Base-by-base conservation (phyloP, 2,329 filamentous ascomycete genomes). In the Zymoseptoria ardabiliae region DNA sequence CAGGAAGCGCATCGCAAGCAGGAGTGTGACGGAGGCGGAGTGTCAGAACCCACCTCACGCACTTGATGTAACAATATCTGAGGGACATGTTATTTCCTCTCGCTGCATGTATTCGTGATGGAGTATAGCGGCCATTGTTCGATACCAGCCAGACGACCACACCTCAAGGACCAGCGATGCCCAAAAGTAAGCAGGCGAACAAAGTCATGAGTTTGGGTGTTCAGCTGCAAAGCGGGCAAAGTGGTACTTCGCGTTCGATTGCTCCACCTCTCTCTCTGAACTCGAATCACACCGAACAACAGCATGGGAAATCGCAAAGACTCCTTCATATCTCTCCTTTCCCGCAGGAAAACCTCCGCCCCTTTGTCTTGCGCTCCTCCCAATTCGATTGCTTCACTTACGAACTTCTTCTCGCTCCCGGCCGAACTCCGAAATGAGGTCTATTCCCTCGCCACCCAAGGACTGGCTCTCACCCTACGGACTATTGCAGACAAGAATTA, bases 381-480 rank as follows among this genome's bases (percentile, higher is more conserved):
- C 51, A 53, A 3, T 2, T 17, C n/a, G 19, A 8, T 23, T 4
- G n/a, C 22, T 53, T 20, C 11, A 13, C 8, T 4, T 23, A 62
- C 65, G 22, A 63, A 59, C 17, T 71, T 72, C 63, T 69, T 69
- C 60, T 63, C 65, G 53, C 61, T 72, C 1, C 70, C 70, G 1
- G 61, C 68, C 5, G 70, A 72, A 53, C 55, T 72, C 1, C 65
- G 70, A n/a, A 71, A 70, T 35, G 53, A 62, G 0, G 66, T 72
- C 50, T 71, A 71, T 58, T 59, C 63, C 3, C 59, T 65, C 30
- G 60, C 64, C 21, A 65, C 64, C 21, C 22, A 30, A 17, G 53
- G 59, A 21, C 59, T 58, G 1, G 56, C 30, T 17, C 62, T 70
- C 7, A 28, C 53, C 25, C 49, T 64, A 67, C 35, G 35, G 35